These are phyloP conservation scores for Aegle marmelos DNA, from an alignment of 345 rosid genomes.

Conservation along the genomic window DNA sequence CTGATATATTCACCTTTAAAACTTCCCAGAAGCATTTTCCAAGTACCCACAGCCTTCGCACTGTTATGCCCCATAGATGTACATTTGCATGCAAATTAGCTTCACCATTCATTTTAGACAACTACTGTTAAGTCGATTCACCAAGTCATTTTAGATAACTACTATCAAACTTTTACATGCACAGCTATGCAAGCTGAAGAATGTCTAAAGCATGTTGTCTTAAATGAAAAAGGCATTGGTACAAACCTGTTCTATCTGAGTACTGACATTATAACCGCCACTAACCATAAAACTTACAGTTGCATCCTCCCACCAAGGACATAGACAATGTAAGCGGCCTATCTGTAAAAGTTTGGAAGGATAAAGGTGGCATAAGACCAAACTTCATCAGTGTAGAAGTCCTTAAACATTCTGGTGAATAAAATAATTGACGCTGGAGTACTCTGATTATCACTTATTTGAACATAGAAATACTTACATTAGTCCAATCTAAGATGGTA, in stretches of 20 bases:
- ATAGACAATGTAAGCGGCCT: slow-evolving; percentile 84
- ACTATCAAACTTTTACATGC: background rate
- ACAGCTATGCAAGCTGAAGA: background rate
- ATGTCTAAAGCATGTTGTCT: background rate
- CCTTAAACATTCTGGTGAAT: background rate
- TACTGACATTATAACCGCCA: slow-evolving; percentile 73
- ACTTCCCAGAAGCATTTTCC: background rate
- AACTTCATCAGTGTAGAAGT: slow-evolving; percentile 4
- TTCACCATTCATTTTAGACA: background rate
- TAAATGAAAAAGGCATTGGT: background rate
- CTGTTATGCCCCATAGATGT: background rate
- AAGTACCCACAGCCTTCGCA: background rate
- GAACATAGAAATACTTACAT: slow-evolving; percentile 42
- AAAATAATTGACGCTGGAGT: background rate
- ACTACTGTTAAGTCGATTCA: background rate
- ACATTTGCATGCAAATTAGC: background rate
- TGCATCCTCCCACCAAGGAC: slow-evolving; percentile 95
- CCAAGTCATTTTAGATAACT: background rate
- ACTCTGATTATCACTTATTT: background rate
- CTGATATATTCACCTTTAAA: background rate
- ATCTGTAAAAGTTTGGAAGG: slow-evolving; percentile 40
- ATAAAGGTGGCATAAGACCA: background rate
- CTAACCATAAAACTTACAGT: slow-evolving; percentile 77
- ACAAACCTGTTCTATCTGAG: slow-evolving; percentile 60
- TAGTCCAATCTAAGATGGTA: slow-evolving; percentile 73